Evolutionary conservation across 2,329 filamentous ascomycete species (phyloP), one percentile per base, ranked within the genome.

Genomic region (Coniosporium tulheliwenetii): DNA sequence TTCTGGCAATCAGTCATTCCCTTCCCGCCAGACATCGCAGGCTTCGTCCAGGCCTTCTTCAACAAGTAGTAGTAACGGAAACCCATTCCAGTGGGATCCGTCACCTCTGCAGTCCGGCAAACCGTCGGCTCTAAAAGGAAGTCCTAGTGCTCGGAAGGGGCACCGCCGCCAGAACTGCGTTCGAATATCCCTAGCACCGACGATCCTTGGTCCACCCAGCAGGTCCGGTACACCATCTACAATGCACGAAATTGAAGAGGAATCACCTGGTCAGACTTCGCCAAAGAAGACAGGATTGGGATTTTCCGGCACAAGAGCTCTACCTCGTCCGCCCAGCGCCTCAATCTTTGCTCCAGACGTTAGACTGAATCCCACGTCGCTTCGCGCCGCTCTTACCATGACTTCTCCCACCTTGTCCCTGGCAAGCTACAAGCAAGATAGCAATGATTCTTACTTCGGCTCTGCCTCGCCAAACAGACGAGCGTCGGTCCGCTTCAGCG

Each of bases 61-160:
- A 8, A 50, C 47, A n/a, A 46, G 56, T n/a, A 66, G 61, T 44
- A 65, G 62, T 47, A 61, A 63, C 37, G 62, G 61, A 2, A 65
- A 66, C 41, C 62, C 64, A 0, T 66, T 66, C 41, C 63, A 65
- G 41, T 66, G 62, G 62, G 64, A 66, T 43, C 53, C 51, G 16
- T 44, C 51, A 14, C 58, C 56, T 9, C 46, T 55, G n/a, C 52
- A 55, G 2, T 43, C 55, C 2, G 51, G 52, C 0, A 66, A 62
- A 42, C 59, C 63, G 9, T 65, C 63, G 7, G 61, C 61, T 0
- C 37, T 65, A 44, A 66, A 66, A 47, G 60, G 62, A 0, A 66
- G 62, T 37, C 63, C 64, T 1, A 60, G 57, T 38, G 59, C 61
- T 14, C 58, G 62, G 14, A 64, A 63, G 47, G 61, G 61, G 1